Conservation (phyloP, 2,329 filamentous ascomycete genomes). For the Helicocarpus griseus region DNA sequence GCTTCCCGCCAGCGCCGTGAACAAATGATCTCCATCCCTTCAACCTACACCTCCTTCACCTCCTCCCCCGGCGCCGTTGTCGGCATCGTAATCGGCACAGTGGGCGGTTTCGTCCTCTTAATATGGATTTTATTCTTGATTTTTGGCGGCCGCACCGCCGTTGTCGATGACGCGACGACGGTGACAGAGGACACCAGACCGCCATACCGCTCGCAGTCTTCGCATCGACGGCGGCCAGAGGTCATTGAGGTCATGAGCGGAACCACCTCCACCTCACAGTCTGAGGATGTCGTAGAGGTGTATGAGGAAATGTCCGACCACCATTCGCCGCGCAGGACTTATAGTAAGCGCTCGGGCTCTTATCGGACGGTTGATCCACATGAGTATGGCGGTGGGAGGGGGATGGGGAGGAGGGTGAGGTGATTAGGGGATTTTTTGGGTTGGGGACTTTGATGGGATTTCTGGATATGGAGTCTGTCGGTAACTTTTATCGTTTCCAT, state of each 20-base stretch:
- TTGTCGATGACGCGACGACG: slow-evolving; percentile 14
- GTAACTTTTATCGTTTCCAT: too few species aligned
- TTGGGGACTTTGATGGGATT: background rate
- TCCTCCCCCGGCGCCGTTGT: slow-evolving; percentile 48
- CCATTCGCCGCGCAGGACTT: slow-evolving; percentile 24
- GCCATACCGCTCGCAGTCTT: slow-evolving; percentile 5
- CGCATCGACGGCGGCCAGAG: slow-evolving; percentile 24
- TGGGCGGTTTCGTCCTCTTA: slow-evolving; percentile 44
- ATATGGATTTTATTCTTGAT: slow-evolving; percentile 44
- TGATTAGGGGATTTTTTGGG: slow-evolving; percentile 4
- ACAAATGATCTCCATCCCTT: slow-evolving; percentile 44
- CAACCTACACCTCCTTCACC: slow-evolving; percentile 48
- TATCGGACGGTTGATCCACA: slow-evolving; percentile 42
- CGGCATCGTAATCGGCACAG: slow-evolving; percentile 45
- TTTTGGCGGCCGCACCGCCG: slow-evolving; percentile 32
- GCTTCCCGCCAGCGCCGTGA: slow-evolving; percentile 12
- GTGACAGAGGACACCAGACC: slow-evolving; percentile 6
- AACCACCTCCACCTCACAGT: slow-evolving; percentile 22
- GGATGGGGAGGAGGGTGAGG: slow-evolving; percentile 13
- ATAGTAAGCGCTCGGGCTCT: slow-evolving; percentile 29
- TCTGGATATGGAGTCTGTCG: background rate
- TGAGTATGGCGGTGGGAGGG: slow-evolving; percentile 27
- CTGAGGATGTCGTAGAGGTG: slow-evolving; percentile 49
- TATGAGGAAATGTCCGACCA: slow-evolving; percentile 44
- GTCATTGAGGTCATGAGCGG: slow-evolving; percentile 31